These are phyloP conservation scores for Fusarium tjaetaba DNA, from an alignment of 2,329 filamentous ascomycete species.

Conservation along the genomic window DNA sequence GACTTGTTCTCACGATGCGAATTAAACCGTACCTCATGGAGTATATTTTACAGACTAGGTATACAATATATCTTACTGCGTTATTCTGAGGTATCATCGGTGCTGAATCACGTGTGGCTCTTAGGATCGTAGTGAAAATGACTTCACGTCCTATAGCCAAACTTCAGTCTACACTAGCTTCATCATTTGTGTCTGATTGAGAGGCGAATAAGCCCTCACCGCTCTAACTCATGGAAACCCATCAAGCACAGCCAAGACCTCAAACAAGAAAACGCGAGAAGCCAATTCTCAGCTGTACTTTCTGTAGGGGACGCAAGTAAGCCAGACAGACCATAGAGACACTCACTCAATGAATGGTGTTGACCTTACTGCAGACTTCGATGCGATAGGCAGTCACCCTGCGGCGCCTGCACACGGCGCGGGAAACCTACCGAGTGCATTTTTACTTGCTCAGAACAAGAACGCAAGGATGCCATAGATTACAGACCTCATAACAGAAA, in stretches of 20 bases:
- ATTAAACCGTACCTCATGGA: not conserved
- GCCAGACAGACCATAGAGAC: not conserved
- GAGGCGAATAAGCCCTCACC: not conserved
- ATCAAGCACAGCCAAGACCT: not conserved
- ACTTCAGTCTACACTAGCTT: not conserved
- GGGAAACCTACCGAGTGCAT: constrained; percentile 4
- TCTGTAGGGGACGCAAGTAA: constrained; percentile 12
- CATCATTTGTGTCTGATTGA: not conserved
- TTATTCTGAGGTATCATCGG: not conserved
- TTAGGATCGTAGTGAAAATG: not conserved
- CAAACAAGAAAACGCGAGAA: not conserved
- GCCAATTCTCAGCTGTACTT: constrained; percentile 4
- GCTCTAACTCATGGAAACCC: not conserved
- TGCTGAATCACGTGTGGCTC: not conserved
- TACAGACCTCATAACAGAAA: constrained; percentile 17
- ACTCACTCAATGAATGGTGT: not conserved
- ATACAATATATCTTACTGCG: not conserved
- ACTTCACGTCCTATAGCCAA: not conserved
- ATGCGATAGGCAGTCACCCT: constrained; percentile 19
- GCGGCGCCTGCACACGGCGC: constrained; percentile 1
- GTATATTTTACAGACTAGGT: not conserved
- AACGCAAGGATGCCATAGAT: constrained; percentile 27
- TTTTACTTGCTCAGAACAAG: constrained; percentile 20
- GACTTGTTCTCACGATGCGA: not conserved
- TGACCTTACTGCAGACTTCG: constrained; percentile 11